Evolutionary conservation across 1,284 basidiomycete species (phyloP).

Genomic region (Tilletia caries): DNA sequence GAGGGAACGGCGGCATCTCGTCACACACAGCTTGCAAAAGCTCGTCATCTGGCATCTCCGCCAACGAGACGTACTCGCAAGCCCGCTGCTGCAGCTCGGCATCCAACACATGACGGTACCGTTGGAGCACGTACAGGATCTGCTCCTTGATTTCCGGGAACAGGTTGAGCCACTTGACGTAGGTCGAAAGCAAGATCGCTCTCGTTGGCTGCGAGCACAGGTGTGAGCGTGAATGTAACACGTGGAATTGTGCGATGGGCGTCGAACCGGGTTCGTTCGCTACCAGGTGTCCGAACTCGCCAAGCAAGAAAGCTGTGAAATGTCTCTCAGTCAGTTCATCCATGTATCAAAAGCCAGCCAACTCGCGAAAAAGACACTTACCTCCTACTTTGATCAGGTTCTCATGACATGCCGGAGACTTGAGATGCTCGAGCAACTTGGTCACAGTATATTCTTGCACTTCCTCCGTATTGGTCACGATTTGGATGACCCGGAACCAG

Average conservation of each 20-base stretch:
- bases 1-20: constrained; percentile 98
- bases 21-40: constrained; percentile 91
- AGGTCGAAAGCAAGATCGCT: constrained; percentile 88
- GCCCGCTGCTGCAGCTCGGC: constrained; percentile 96
- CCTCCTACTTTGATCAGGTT: constrained; percentile 92
- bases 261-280: constrained; percentile 90
- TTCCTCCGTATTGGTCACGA: constrained; percentile 97
- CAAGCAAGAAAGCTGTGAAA: constrained; percentile 74
- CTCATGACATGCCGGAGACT: constrained; percentile 85
- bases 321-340: not conserved
- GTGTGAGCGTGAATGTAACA: constrained; percentile 90
- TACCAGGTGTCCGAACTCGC: constrained; percentile 89
- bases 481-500: constrained; percentile 98
- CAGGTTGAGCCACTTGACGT: constrained; percentile 99
- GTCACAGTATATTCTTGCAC: constrained; percentile 82
- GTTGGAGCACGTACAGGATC: constrained; percentile 88
- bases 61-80: constrained; percentile 59
- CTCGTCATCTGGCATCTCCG: constrained; percentile 67
- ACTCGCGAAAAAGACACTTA: constrained; percentile 1
- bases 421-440: constrained; percentile 87
- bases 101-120: constrained; percentile 91
- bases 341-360: too few relatives aligned
- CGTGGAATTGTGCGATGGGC: constrained; percentile 90
- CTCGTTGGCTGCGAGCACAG: constrained; percentile 89
- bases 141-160: constrained; percentile 98